These are phyloP conservation scores for Phaffia tasmanica DNA, from an alignment of 768 basidiomycete species.

Conservation along the genomic window DNA sequence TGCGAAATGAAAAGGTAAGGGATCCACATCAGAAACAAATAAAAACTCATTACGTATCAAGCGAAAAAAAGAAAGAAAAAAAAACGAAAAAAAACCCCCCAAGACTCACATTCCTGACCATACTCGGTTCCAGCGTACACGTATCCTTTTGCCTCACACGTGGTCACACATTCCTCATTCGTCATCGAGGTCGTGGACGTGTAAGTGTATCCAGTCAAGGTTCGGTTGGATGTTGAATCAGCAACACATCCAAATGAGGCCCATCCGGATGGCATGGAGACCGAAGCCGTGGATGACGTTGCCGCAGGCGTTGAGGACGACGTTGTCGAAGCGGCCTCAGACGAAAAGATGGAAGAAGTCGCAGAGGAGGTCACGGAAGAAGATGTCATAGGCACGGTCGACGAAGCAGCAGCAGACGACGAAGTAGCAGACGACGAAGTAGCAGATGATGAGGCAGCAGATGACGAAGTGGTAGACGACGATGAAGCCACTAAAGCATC, in stretches of 20 bases:
- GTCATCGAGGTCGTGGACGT: conserved; percentile 7
- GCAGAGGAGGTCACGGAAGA: neutral
- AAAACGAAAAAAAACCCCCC: neutral
- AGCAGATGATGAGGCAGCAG: neutral
- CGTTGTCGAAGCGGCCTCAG: neutral
- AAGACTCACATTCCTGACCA: neutral
- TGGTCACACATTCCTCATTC: conserved; percentile 11
- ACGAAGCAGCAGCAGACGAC: neutral
- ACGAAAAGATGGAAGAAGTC: neutral
- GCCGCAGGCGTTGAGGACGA: neutral
- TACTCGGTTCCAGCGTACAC: conserved; percentile 7
- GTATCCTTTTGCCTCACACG: conserved; percentile 3
- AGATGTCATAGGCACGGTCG: neutral
- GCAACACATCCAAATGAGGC: too few relatives aligned
- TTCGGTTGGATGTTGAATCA: neutral
- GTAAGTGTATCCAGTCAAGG: neutral
- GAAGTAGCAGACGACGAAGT: neutral
- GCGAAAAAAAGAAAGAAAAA: neutral
- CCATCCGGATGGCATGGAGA: neutral
- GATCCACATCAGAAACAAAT: too few relatives aligned
- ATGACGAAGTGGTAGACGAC: neutral
- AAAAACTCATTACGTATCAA: too few relatives aligned
- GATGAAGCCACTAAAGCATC: neutral
- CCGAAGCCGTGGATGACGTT: neutral
- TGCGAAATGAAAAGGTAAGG: too few relatives aligned